Conservation (phyloP, 768 basidiomycete species). For the Hypholoma fasciculare region DNA sequence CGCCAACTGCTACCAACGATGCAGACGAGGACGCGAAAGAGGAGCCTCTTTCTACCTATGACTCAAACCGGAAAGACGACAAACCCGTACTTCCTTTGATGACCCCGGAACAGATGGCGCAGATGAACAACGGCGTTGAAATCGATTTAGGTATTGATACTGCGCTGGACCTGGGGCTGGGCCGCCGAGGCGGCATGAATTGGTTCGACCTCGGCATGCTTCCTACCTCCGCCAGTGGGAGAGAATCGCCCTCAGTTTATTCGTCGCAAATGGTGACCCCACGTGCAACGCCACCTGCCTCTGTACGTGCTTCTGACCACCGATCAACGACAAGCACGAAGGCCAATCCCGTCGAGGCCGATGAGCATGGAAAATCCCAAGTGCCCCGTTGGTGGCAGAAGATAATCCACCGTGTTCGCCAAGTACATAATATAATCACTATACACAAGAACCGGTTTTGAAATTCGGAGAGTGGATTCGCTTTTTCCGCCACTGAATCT, state of each 20-base stretch:
- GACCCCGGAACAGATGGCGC: slow-evolving; percentile 36
- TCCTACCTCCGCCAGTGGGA: slow-evolving; percentile 30
- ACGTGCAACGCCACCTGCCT: slow-evolving; percentile 27
- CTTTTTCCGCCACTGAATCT: background rate
- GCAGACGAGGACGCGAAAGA: slow-evolving; percentile 5
- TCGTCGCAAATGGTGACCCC: slow-evolving; percentile 33
- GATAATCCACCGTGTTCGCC: slow-evolving; percentile 25
- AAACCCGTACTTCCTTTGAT: slow-evolving; percentile 9
- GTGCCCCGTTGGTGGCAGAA: slow-evolving; percentile 32
- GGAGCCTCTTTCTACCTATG: background rate
- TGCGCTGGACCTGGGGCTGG: slow-evolving; percentile 40
- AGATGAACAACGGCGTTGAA: slow-evolving; percentile 33
- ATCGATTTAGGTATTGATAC: slow-evolving; percentile 38
- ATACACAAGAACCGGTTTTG: slow-evolving; percentile 20
- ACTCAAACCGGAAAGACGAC: slow-evolving; percentile 13
- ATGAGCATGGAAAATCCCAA: slow-evolving; percentile 18
- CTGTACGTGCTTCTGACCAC: slow-evolving; percentile 21
- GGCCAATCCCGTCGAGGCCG: slow-evolving; percentile 10
- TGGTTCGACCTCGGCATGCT: slow-evolving; percentile 39
- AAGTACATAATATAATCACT: slow-evolving; percentile 24
- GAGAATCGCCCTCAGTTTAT: slow-evolving; percentile 39
- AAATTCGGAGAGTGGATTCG: background rate
- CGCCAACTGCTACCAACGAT: slow-evolving; percentile 1
- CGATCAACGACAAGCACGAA: slow-evolving; percentile 25
- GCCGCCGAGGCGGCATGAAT: slow-evolving; percentile 35